Percentiles rank a stretch among this genome's conserved stretches.
Evolutionary conservation across 1,139 yeast genomes (phyloP).

Genomic region (Insectozyma bohioensis): DNA sequence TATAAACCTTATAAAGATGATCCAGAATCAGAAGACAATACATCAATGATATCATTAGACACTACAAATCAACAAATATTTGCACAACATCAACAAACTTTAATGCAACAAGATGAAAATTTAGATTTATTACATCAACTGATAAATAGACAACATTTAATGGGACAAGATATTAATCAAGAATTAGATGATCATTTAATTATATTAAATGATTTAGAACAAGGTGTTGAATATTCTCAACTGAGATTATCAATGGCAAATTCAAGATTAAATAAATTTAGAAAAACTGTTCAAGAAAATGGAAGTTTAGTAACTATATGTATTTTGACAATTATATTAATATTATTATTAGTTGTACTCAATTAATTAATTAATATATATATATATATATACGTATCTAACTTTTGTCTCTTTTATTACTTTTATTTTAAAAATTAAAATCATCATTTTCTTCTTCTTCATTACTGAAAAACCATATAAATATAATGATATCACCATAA

Average conservation of each 20-base stretch:
- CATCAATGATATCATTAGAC: too few species aligned
- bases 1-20: constrained; percentile 47
- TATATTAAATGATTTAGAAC: constrained; percentile 68
- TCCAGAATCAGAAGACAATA: constrained; percentile 17
- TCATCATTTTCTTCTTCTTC: constrained; percentile 56
- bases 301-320: constrained; percentile 73
- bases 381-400: constrained; percentile 6
- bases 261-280: constrained; percentile 52
- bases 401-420: too few species aligned
- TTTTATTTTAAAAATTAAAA: constrained; percentile 35
- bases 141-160: constrained; percentile 61
- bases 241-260: constrained; percentile 55
- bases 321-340: constrained; percentile 57
- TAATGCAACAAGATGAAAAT: constrained; percentile 62
- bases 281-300: constrained; percentile 59
- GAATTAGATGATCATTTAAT: constrained; percentile 73
- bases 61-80: constrained; percentile 52
- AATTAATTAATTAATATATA: constrained; percentile 41
- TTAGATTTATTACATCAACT: constrained; percentile 59
- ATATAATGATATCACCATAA: constrained; percentile 67
- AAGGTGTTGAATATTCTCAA: constrained; percentile 58
- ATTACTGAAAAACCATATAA: constrained; percentile 67
- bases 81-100: constrained; percentile 66
- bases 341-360: constrained; percentile 57
- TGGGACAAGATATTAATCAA: constrained; percentile 62